Percentiles rank a stretch among this genome's conserved stretches.
Conservation (phyloP, 2,329 filamentous ascomycete genomes). For the Ophiostoma angusticollis region DNA sequence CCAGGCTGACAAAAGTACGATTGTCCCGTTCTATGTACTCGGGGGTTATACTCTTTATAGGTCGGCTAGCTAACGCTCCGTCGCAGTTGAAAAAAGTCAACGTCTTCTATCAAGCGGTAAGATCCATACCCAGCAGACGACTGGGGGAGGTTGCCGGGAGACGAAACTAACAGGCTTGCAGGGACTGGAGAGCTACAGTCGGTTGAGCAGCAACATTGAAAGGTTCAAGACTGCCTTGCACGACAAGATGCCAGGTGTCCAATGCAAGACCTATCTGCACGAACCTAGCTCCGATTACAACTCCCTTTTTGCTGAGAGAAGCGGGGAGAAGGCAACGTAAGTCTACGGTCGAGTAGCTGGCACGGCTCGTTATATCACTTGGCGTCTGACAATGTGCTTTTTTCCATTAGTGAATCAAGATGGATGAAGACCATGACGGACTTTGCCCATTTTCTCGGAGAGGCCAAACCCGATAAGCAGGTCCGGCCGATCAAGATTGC, state of each 20-base stretch:
- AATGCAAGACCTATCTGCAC: background rate
- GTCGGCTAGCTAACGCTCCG: background rate
- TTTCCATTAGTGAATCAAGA: background rate
- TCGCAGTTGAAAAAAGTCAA: conserved; percentile 3
- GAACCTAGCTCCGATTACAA: conserved; percentile 2
- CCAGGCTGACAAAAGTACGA: conserved; percentile 1
- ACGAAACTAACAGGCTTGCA: no score
- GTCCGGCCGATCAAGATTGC: conserved; percentile 7
- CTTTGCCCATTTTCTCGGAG: conserved; percentile 4
- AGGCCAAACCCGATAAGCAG: background rate
- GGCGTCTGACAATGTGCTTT: background rate
- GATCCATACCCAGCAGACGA: no score
- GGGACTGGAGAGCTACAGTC: background rate
- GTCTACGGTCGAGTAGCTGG: no score
- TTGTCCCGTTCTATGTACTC: background rate
- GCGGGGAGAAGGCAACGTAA: conserved; percentile 1
- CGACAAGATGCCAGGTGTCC: background rate
- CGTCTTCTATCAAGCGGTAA: conserved; percentile 4
- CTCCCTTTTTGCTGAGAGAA: background rate
- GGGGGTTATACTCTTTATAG: no score
- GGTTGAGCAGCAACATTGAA: background rate
- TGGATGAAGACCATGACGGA: conserved; percentile 5
- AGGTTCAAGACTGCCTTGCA: background rate
- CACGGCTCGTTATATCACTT: no score
- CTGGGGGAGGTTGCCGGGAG: no score